Evolutionary conservation across 345 rosid species (phyloP), one percentile per base, ranked within the genome.

Genomic region (Moricandia moricandioides): DNA sequence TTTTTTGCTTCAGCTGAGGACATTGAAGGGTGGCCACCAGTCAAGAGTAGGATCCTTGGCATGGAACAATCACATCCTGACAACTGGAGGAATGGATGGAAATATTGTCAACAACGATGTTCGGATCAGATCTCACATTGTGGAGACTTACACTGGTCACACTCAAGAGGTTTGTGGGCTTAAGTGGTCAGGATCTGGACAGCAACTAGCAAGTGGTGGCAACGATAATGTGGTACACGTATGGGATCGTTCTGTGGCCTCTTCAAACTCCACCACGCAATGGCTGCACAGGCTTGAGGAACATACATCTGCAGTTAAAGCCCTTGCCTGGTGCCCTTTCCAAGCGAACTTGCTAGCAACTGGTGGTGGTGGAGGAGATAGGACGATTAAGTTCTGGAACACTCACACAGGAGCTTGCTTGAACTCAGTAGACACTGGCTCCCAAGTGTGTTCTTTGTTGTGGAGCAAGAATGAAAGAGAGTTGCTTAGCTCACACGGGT

Each of bases 11-110:
- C 60, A 56, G 60, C 33, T 56, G 14, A 56, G 60, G 13, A 56
- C 60, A 56, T 56, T 56, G 60, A 56, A 56, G 60, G 60, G 60
- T 56, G 30, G 60, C 31, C 60, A 56, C 14, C 60, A 56, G 33
- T 56, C 60, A 24, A 56, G 60, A 56, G 60, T 56, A 24, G 60
- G 60, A 24, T 56, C 60, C 5, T 24, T 56, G 60, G 60, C 60
- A 2, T 56, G 60, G 60, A 56, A 56, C 60, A 56, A 56, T 26
- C 60, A 56, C 8, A 56, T 56, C 13, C 31, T 56, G 7, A 56
- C 60, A 10, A 56, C 60, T 1, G 60, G 60, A 26, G 60, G 60
- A 10, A 56, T 56, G 60, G 60, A 56, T 26, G 61, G 61, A 5
- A 3, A 24, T 1, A 56, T 56, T 2, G 33, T 56, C 8, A 56